Conservation (phyloP, 2,329 filamentous ascomycete species). For the Fusarium napiforme region DNA sequence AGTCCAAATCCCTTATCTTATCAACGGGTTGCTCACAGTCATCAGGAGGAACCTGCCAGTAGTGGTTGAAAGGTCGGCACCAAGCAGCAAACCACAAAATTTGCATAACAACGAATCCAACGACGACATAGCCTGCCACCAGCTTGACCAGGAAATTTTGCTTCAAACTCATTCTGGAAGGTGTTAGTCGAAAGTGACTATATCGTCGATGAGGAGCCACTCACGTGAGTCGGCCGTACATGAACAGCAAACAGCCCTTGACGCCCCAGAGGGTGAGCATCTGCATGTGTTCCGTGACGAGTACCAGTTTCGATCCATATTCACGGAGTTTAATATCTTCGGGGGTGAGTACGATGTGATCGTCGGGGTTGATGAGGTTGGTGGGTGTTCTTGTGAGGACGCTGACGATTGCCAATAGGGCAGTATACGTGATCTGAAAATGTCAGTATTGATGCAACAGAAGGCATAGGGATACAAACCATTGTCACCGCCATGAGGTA, state of each 20-base stretch:
- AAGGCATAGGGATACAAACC: slow-evolving; percentile 45
- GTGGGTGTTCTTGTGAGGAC: slow-evolving; percentile 56
- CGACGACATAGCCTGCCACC: slow-evolving; percentile 56
- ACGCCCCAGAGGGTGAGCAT: slow-evolving; percentile 66
- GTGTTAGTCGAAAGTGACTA: rapidly evolving
- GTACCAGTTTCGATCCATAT: slow-evolving; percentile 68
- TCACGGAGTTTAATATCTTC: slow-evolving; percentile 55
- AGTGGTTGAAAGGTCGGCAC: slow-evolving; percentile 64
- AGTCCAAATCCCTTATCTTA: not conserved
- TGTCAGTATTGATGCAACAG: not conserved
- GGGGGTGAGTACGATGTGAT: slow-evolving; percentile 58
- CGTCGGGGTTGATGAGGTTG: slow-evolving; percentile 65
- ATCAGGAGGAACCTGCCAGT: slow-evolving; percentile 59
- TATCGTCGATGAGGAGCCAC: slow-evolving; percentile 16
- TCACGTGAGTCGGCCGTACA: slow-evolving; percentile 64
- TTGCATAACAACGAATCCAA: slow-evolving; percentile 60
- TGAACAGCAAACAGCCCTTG: slow-evolving; percentile 63
- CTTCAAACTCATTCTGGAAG: slow-evolving; percentile 52
- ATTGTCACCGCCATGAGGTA: slow-evolving; percentile 64
- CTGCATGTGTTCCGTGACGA: slow-evolving; percentile 70
- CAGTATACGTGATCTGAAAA: slow-evolving; percentile 31
- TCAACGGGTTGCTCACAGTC: slow-evolving; percentile 48
- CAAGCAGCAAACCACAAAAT: slow-evolving; percentile 61
- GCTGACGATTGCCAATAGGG: slow-evolving; percentile 37
- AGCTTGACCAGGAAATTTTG: slow-evolving; percentile 58